Evolutionary conservation across 208 protist genomes (phyloP), one percentile per base, ranked within the genome.

Genomic region (Crithidia expoeki): DNA sequence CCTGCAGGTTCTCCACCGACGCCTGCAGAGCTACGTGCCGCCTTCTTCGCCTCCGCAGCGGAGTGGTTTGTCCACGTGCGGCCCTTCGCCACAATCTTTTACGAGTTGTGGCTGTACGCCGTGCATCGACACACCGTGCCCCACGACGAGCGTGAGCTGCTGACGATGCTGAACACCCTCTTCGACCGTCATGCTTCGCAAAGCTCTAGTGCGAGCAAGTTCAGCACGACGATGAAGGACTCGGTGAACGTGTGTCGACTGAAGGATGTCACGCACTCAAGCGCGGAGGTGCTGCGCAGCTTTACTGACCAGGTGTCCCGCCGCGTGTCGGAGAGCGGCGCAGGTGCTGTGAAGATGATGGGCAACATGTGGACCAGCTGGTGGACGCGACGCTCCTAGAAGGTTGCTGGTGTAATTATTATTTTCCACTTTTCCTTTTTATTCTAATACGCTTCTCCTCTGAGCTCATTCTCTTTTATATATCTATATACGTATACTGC

Each of bases 61-160:
- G 77, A 84, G 50, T 91, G 86, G 80, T 91, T 92, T 74, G 64
- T 93, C 32, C 70, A 77, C 19, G 80, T 92, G 23, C 82, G 87
- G 2, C 83, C 79, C 4, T 82, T 90, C 59, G 83, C 83, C 0
- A 58, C 63, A 12, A 74, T 91, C 42, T 83, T 95, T 30, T 84
- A 81, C 60, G 75, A 88, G 36, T 57, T 95, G 4, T 84, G 83
- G 69, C 79, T 81, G 16, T 89, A 90, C 72, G 79, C 78, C 21
- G 83, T 90, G 14, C 80, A 81, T 47, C 86, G 77, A 14, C 49
- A 71, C 52, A 72, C 77, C 2, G 68, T 85, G 23, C 76, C 53
- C 27, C 75, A 74, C 53, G 57, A 61, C 38, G 78, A 81, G 36
- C 25, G 42, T 38, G 63, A 74, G 38, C 33, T 83, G 36, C 47